Evolutionary conservation across 2,329 filamentous ascomycete genomes (phyloP).

Genomic region (Corynespora cassiicola): DNA sequence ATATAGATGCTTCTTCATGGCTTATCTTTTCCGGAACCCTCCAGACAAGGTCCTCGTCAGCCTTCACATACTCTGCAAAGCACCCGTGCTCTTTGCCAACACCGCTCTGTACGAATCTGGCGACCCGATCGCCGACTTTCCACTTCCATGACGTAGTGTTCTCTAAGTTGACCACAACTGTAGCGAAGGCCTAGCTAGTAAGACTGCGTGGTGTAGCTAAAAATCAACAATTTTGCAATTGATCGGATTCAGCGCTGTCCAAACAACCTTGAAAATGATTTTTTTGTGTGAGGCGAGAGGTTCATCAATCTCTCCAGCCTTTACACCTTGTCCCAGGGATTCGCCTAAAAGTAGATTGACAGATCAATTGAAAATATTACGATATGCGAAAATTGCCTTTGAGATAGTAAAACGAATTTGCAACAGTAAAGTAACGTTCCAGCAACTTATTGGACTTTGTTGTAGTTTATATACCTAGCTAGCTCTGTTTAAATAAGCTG

Average conservation of each 20-base stretch:
- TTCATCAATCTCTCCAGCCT: constrained; percentile 7
- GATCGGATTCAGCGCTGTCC: constrained; percentile 62
- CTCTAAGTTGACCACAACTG: constrained; percentile 39
- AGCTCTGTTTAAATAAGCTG: no score
- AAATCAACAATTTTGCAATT: constrained; percentile 61
- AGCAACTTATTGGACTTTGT: no score
- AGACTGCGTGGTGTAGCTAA: constrained; percentile 6
- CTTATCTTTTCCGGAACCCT: constrained; percentile 53
- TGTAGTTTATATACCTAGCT: no score
- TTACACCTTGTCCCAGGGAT: constrained; percentile 2
- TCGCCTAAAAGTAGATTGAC: no score
- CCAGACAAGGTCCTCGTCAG: constrained; percentile 54
- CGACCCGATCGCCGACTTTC: constrained; percentile 14
- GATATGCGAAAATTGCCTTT: no score
- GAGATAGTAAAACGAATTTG: no score
- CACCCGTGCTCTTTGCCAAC: constrained; percentile 52
- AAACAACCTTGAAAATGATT: constrained; percentile 60
- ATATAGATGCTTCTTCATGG: constrained; percentile 55
- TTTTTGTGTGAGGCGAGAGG: constrained; percentile 38
- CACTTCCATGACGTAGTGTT: constrained; percentile 3
- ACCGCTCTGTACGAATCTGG: constrained; percentile 14
- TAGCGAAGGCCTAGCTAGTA: constrained; percentile 58
- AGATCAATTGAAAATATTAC: no score
- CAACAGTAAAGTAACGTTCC: no score
- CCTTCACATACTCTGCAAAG: constrained; percentile 59